phyloP scores from a whole-genome alignment of 805 yeast species.

The Maudiozyma serrabonitensis region DNA sequence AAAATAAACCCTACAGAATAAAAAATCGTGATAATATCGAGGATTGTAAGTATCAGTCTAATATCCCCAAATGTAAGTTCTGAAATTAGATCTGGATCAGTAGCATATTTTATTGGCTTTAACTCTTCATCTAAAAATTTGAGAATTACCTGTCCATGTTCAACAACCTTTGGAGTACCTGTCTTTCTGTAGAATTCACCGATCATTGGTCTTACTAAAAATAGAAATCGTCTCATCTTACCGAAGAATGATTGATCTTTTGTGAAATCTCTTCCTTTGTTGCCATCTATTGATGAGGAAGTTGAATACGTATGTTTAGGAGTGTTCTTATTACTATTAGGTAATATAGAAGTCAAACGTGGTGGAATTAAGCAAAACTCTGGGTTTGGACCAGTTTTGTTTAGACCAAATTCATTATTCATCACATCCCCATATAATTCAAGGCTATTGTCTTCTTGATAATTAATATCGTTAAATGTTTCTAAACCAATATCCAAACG shows the following conservation, averaged over 20 bases:
- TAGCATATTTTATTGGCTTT: constrained; percentile 8
- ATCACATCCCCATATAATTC: not conserved
- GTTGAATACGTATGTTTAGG: not conserved
- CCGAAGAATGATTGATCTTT: constrained; percentile 6
- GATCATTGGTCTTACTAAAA: constrained; percentile 14
- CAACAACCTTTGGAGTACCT: constrained; percentile 8
- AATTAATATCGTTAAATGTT: constrained; percentile 6
- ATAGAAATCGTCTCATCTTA: constrained; percentile 9
- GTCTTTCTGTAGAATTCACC: constrained; percentile 4
- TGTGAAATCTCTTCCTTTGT: not conserved
- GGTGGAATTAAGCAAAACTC: not conserved
- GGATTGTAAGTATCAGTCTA: not conserved
- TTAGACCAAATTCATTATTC: not conserved
- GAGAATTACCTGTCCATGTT: not conserved
- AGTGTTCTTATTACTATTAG: not conserved
- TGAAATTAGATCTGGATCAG: constrained; percentile 3
- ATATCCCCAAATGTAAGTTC: constrained; percentile 3
- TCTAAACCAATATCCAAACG: constrained; percentile 8
- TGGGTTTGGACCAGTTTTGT: not conserved
- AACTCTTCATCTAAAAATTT: constrained; percentile 9
- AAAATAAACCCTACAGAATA: constrained; percentile 11
- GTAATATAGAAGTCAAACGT: not conserved
- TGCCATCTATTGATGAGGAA: not conserved
- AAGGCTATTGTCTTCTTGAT: not conserved
- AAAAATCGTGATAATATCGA: constrained; percentile 7